Evolutionary conservation across 495 filamentous ascomycete species (phyloP).

Genomic region (Letharia columbiana): DNA sequence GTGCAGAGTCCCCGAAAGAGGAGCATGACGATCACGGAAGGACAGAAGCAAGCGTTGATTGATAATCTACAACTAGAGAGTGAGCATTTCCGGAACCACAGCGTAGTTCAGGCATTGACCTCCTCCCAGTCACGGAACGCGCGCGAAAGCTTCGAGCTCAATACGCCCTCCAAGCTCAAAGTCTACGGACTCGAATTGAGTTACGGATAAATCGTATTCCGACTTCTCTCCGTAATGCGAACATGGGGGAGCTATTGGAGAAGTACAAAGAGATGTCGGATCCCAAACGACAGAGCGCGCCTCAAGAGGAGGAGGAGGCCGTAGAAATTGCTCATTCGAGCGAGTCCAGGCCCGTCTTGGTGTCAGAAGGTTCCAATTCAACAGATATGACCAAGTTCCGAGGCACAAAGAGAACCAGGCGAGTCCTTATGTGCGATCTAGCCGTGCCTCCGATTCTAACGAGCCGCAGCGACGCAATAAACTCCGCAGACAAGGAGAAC

Average conservation of each 20-base stretch:
- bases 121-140: constrained; percentile 69
- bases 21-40: constrained; percentile 57
- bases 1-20: constrained; percentile 54
- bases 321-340: neutral
- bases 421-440: constrained; percentile 11
- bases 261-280: constrained; percentile 37
- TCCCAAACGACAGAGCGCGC: constrained; percentile 27
- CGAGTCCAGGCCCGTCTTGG: constrained; percentile 19
- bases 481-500: constrained; percentile 73
- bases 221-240: constrained; percentile 63
- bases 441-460: constrained; percentile 5
- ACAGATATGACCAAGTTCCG: constrained; percentile 18
- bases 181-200: constrained; percentile 77
- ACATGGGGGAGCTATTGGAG: constrained; percentile 71
- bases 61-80: constrained; percentile 91
- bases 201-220: constrained; percentile 93
- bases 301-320: constrained; percentile 26
- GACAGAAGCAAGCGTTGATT: constrained; percentile 79
- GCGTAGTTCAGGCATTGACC: constrained; percentile 20
- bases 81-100: constrained; percentile 37
- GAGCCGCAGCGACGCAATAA: constrained; percentile 50
- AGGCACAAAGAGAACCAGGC: constrained; percentile 55
- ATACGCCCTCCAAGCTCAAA: constrained; percentile 78
- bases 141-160: constrained; percentile 84
- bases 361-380: constrained; percentile 17